Evolutionary conservation across 2,329 filamentous ascomycete species (phyloP).

Genomic region (Atkinsonella texensis): DNA sequence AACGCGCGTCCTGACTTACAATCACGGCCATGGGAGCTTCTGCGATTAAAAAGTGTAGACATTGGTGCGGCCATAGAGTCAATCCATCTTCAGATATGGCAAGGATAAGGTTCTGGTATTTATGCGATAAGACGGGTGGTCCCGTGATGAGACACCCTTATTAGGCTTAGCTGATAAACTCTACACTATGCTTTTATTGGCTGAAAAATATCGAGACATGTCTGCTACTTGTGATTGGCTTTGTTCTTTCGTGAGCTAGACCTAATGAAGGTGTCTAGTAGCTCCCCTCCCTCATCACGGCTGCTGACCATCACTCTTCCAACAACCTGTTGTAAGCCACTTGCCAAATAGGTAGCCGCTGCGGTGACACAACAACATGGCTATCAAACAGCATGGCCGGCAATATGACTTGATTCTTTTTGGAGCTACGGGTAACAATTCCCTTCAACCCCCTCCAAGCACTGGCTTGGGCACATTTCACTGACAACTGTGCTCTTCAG

Average conservation of each 20-base stretch:
- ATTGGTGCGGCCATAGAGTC: no score
- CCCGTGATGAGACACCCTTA: no score
- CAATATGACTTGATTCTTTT: constrained; percentile 47
- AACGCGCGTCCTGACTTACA: not conserved
- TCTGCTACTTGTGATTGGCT: no score
- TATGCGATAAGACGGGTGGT: no score
- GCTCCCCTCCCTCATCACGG: no score
- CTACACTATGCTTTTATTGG: no score
- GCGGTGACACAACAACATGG: constrained; percentile 21
- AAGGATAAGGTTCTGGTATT: no score
- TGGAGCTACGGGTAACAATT: constrained; percentile 40
- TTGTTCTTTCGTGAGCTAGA: no score
- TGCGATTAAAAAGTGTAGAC: not conserved
- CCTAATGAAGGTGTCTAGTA: no score
- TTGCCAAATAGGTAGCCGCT: not conserved
- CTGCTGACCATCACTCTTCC: not conserved
- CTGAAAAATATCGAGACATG: no score
- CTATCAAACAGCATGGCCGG: constrained; percentile 36
- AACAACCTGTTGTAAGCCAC: not conserved
- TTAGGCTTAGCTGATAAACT: no score
- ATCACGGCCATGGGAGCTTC: not conserved
- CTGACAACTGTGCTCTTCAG: constrained; percentile 26
- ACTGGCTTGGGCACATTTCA: not conserved
- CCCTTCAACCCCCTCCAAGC: constrained; percentile 5
- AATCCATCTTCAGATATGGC: no score